Evolutionary conservation across 305 asterid species (phyloP), one percentile per base, ranked within the genome.

Genomic region (Fraxinus albicans): DNA sequence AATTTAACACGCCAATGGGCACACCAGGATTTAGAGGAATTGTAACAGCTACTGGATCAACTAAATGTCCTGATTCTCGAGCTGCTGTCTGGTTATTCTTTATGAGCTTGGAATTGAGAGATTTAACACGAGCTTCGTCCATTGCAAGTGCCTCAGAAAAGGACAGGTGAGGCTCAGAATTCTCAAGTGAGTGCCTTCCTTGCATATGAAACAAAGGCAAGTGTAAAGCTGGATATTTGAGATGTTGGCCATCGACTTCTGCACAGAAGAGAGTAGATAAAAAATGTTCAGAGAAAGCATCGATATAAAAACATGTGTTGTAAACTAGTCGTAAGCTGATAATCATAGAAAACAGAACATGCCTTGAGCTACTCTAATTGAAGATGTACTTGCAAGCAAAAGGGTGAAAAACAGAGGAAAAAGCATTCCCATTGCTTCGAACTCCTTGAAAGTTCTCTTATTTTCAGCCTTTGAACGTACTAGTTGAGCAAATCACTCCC

Each of bases 121-220:
- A 89, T 81, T 88, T 77, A n/a, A 86, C 92, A 38, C 86, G 92
- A 50, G 86, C 86, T 6, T 82, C 86, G 9, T 90, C 94, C 6
- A 31, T 38, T 25, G 74, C 77, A 19, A 90, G 89, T 15, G 73
- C 77, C 0, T 85, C 88, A 2, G 73, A 72, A 63, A 81, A 86
- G 76, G 90, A 38, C 31, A 6, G 29, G 6, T 86, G 55, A 9
- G 73, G 9, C 10, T 82, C 77, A 12, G 80, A 63, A 21, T 75
- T 44, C 58, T 80, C 82, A 9, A 63, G 83, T 5, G 84, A 77
- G 72, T 44, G 21, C 60, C 31, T 82, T 36, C 80, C 86, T 21
- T 74, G 60, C 70, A 77, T 82, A 58, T 90, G 90, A 79, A 82
- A 87, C 33, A 89, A 74, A 65, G 94, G 94, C 31, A 89, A 89